Evolutionary conservation across 2,329 filamentous ascomycete species (phyloP).

Genomic region (Xylariaceae sp.): DNA sequence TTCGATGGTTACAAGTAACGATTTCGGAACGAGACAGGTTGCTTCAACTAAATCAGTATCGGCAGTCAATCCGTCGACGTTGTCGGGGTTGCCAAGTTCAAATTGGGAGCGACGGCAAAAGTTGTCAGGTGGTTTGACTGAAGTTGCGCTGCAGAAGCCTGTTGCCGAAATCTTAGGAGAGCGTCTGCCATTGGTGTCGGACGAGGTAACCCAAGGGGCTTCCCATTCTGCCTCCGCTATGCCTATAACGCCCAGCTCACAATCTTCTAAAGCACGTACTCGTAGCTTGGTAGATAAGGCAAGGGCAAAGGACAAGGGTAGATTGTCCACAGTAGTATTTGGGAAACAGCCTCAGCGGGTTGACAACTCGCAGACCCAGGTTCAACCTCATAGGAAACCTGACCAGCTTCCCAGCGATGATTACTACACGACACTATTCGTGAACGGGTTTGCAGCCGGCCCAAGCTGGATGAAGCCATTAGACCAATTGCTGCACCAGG

Average conservation of each 20-base stretch:
- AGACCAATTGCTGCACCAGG: conserved; percentile 70
- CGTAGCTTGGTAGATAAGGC: conserved; percentile 41
- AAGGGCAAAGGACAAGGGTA: conserved; percentile 57
- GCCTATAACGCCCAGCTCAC: conserved; percentile 30
- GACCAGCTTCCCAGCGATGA: conserved; percentile 50
- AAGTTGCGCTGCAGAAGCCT: conserved; percentile 30
- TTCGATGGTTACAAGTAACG: not conserved
- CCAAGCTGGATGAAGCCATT: conserved; percentile 57
- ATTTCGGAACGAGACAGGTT: not conserved
- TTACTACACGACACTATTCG: conserved; percentile 59
- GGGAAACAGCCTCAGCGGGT: conserved; percentile 56
- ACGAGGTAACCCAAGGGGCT: conserved; percentile 17
- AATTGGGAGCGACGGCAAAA: conserved; percentile 3
- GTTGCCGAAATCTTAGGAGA: conserved; percentile 32
- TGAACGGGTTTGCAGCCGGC: conserved; percentile 51
- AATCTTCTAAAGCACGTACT: conserved; percentile 26
- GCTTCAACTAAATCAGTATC: not conserved
- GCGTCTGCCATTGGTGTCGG: conserved; percentile 13
- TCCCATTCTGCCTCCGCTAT: conserved; percentile 18
- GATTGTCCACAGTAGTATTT: conserved; percentile 72
- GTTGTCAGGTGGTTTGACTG: conserved; percentile 17
- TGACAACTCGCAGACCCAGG: conserved; percentile 40
- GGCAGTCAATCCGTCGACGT: not conserved
- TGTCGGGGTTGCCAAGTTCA: not conserved
- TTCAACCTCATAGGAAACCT: conserved; percentile 38